Evolutionary conservation across 345 rosid genomes (phyloP).

Genomic region (Lepidium didymum): DNA sequence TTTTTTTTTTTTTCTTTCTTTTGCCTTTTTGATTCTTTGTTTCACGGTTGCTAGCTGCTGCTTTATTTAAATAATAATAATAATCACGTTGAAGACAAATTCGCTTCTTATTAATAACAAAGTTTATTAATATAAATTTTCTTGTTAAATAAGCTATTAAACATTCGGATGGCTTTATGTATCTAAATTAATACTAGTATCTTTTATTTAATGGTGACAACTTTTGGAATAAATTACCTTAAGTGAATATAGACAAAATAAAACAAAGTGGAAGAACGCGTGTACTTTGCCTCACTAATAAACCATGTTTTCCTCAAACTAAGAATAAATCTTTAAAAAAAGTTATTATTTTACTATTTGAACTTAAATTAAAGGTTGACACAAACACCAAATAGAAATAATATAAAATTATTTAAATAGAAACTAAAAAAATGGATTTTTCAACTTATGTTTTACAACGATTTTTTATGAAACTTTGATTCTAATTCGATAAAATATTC

Average conservation of each 20-base stretch:
- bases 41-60: conserved; percentile 20
- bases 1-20: neutral
- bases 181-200: neutral
- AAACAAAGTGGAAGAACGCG: conserved; percentile 23
- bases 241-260: conserved; percentile 23
- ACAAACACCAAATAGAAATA: neutral
- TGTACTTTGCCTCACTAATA: conserved; percentile 26
- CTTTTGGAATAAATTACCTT: conserved; percentile 19
- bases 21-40: conserved; percentile 27
- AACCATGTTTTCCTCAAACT: conserved; percentile 16
- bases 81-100: conserved; percentile 5
- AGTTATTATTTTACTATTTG: neutral
- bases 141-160: neutral
- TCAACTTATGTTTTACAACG: no score
- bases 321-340: neutral
- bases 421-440: neutral
- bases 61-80: conserved; percentile 8
- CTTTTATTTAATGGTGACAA: conserved; percentile 15
- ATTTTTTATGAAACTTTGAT: no score
- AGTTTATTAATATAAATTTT: neutral
- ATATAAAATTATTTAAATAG: neutral
- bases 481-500: no score
- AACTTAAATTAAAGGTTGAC: neutral
- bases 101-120: neutral
- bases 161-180: conserved; percentile 17